These are phyloP conservation scores for Carpinus viminea DNA, from an alignment of 306 rosid species.

Conservation along the genomic window DNA sequence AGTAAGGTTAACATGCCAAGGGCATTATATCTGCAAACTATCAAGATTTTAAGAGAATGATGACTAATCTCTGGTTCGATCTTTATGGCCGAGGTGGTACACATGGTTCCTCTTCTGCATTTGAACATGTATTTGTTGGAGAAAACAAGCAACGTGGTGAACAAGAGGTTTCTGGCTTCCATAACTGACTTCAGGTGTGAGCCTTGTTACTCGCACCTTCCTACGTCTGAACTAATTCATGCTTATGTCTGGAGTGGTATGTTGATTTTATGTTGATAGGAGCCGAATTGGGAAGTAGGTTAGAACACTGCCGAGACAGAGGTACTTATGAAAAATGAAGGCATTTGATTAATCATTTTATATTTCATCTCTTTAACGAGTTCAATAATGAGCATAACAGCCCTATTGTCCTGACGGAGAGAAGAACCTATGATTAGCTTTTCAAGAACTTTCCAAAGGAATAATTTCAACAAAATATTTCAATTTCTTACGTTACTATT, in stretches of 20 bases:
- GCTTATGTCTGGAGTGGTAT: background rate
- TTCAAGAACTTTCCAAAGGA: no score
- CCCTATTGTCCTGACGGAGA: no score
- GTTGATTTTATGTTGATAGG: background rate
- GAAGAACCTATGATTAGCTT: no score
- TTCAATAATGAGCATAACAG: no score
- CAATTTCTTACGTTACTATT: no score
- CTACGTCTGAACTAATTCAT: background rate
- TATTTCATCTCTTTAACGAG: no score
- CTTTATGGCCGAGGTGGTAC: constrained; percentile 91
- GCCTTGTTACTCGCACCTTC: constrained; percentile 7
- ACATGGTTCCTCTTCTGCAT: constrained; percentile 87
- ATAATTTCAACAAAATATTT: no score
- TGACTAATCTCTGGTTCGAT: constrained; percentile 79
- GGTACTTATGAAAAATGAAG: no score
- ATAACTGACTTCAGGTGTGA: constrained; percentile 93
- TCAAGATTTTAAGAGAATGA: constrained; percentile 67
- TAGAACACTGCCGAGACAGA: background rate
- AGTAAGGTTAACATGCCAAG: no score
- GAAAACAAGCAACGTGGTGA: constrained; percentile 71
- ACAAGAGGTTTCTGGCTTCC: constrained; percentile 81
- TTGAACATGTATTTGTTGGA: constrained; percentile 96
- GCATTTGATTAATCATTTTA: no score
- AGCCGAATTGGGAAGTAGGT: background rate
- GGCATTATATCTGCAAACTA: constrained; percentile 55